Evolutionary conservation across 169 alveolate species (phyloP), one percentile per base, ranked within the genome.

Genomic region (Cryptosporidium felis): DNA sequence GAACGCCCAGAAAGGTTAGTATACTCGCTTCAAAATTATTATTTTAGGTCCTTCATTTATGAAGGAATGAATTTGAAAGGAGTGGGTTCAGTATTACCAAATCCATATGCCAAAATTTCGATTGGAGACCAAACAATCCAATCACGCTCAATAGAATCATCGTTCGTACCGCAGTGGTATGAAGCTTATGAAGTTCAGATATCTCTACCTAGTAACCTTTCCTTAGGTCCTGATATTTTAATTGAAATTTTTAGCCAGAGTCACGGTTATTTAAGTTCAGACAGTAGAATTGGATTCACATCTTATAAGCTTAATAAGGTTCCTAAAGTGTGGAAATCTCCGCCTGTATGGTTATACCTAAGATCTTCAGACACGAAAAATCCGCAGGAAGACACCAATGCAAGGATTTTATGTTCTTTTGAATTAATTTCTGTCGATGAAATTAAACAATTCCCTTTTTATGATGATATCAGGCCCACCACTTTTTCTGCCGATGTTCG

Each of bases 21-120:
- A 58, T 94, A 94, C 82, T 89, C 89, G 59, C 88, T 94, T 34
- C 62, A 92, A 40, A 85, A 88, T 40, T 92, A 88, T 80, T 89
- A 82, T 58, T 94, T 90, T 44, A 91, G 97, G 26, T 90, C 96
- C 10, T 89, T 94, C 85, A 91, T 94, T 26, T 94, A 94, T 67
- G 97, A 94, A 74, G 97, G 95, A 16, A 81, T 94, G 80, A 95
- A 94, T 60, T 89, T 94, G 26, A 95, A 95, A 4, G 94, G 96
- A 1, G 89, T 91, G 44, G 96, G 92, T 23, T 80, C 89, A 42
- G 56, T 61, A n/a, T 46, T 46, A 16, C 63, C 80, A 80, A 89
- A 89, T 26, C 92, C 92, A 2, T 81, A 82, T 74, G 80, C 88
- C 47, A 89, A 91, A 90, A 74, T 94, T 0, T 96, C 93, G 49